Evolutionary conservation across 805 yeast genomes (phyloP).

Genomic region (Hanseniaspora lindneri): DNA sequence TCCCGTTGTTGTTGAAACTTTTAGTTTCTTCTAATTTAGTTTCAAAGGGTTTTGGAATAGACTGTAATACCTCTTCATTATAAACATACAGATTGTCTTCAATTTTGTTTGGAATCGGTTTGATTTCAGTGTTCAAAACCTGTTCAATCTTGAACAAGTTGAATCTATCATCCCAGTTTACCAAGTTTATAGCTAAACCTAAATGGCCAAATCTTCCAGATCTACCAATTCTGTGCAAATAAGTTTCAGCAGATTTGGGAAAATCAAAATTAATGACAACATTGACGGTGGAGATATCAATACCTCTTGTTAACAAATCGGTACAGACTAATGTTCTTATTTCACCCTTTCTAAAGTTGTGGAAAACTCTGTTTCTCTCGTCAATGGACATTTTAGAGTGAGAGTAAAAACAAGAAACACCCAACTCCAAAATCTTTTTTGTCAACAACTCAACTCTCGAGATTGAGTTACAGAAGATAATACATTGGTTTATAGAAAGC

Average conservation of each 20-base stretch:
- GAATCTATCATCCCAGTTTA: slow-evolving; percentile 93
- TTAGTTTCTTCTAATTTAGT: slow-evolving; percentile 36
- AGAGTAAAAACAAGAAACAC: slow-evolving; percentile 90
- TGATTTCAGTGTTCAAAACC: slow-evolving; percentile 93
- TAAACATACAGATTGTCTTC: slow-evolving; percentile 74
- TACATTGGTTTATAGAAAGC: slow-evolving; percentile 89
- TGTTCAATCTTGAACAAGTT: slow-evolving; percentile 90
- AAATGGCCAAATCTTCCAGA: slow-evolving; percentile 97
- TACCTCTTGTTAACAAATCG: slow-evolving; percentile 93
- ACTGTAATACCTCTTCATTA: slow-evolving; percentile 50
- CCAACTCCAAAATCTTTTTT: slow-evolving; percentile 88
- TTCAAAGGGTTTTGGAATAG: slow-evolving; percentile 83
- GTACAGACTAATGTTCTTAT: slow-evolving; percentile 96
- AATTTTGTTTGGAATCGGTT: slow-evolving; percentile 89
- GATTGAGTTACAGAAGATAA: slow-evolving; percentile 93
- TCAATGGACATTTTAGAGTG: slow-evolving; percentile 97
- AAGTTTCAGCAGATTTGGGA: slow-evolving; percentile 96
- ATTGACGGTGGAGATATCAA: slow-evolving; percentile 96
- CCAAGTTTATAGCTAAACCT: slow-evolving; percentile 92
- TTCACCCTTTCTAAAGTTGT: slow-evolving; percentile 95
- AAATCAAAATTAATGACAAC: slow-evolving; percentile 96
- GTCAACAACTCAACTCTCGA: slow-evolving; percentile 92
- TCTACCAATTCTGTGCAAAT: slow-evolving; percentile 96
- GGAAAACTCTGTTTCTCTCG: slow-evolving; percentile 95
- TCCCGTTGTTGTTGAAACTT: slow-evolving; percentile 22